phyloP scores from a whole-genome alignment of 192 early-diverging fungal genomes.

The Mortierella antarctica region DNA sequence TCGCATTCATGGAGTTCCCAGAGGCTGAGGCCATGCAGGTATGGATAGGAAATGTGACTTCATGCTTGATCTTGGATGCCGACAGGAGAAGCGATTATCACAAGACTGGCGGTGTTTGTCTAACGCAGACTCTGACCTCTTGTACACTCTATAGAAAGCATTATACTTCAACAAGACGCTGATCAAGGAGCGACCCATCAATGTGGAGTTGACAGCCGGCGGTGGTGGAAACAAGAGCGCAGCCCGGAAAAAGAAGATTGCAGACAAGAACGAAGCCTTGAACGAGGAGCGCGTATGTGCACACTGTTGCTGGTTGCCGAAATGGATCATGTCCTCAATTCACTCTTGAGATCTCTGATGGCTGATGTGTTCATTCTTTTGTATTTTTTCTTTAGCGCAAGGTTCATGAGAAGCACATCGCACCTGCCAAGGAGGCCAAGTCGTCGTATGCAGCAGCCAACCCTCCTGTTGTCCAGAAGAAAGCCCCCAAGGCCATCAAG shows the following conservation, averaged over 20 bases:
- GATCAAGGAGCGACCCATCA: slow-evolving; percentile 74
- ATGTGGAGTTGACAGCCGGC: slow-evolving; percentile 79
- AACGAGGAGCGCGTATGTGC: slow-evolving; percentile 64
- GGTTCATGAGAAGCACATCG: slow-evolving; percentile 58
- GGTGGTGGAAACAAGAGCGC: slow-evolving; percentile 75
- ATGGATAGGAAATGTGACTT: not conserved
- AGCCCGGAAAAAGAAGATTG: slow-evolving; percentile 58
- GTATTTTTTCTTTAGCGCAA: slow-evolving; percentile 53
- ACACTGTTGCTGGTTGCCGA: slow-evolving; percentile 13
- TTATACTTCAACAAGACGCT: slow-evolving; percentile 71
- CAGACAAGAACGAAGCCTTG: slow-evolving; percentile 61
- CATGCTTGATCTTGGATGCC: not conserved
- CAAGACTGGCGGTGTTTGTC: not conserved
- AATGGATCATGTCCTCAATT: not conserved
- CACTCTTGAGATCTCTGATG: not conserved
- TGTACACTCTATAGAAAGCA: slow-evolving; percentile 56
- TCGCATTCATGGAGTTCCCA: slow-evolving; percentile 78
- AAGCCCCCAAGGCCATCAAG: slow-evolving; percentile 41
- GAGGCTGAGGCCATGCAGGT: slow-evolving; percentile 63
- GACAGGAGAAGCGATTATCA: not conserved
- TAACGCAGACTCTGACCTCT: not conserved
- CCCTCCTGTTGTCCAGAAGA: slow-evolving; percentile 47
- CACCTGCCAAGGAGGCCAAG: slow-evolving; percentile 55
- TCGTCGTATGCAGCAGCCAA: slow-evolving; percentile 54
- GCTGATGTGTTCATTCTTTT: not conserved